These are phyloP conservation scores for Galeopsis tetrahit DNA, from an alignment of 257 asterid genomes.

Conservation along the genomic window DNA sequence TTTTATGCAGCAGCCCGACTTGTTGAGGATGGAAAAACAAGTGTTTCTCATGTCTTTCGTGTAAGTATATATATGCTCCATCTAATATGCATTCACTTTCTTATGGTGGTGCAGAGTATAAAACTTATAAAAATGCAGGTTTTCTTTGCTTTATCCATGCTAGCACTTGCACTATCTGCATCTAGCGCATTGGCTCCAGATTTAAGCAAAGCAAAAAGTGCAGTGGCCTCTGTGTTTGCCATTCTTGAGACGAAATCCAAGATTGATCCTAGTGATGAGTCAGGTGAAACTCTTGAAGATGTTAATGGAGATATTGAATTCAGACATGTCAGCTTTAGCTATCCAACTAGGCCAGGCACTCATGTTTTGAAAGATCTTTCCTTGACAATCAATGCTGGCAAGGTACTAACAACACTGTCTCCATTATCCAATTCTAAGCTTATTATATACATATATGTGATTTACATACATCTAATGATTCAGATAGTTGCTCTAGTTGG, in stretches of 20 bases:
- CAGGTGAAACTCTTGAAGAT: conserved; percentile 55
- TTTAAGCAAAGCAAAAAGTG: conserved; percentile 61
- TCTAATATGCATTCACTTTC: not conserved
- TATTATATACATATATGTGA: no score
- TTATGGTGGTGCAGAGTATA: not conserved
- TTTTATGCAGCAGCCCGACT: conserved; percentile 70
- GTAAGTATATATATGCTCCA: conserved; percentile 37
- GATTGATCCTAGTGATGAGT: conserved; percentile 62
- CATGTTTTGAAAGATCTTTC: conserved; percentile 57
- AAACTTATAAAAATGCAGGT: conserved; percentile 42
- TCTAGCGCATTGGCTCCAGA: conserved; percentile 58
- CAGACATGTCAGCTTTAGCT: conserved; percentile 52
- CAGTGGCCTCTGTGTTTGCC: conserved; percentile 63
- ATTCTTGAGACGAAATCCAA: conserved; percentile 61
- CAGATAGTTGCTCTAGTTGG: conserved; percentile 77
- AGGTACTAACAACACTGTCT: conserved; percentile 44
- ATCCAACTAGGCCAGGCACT: conserved; percentile 65
- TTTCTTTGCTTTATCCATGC: conserved; percentile 64
- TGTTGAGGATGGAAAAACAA: conserved; percentile 55
- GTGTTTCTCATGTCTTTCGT: conserved; percentile 56
- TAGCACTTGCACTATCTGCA: conserved; percentile 49
- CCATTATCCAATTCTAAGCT: no score
- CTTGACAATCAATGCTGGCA: conserved; percentile 50
- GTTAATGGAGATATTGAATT: conserved; percentile 62
- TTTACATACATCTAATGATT: not conserved